These are phyloP conservation scores for Gossypium schwendimanii DNA, from an alignment of 441 rosid species.

Conservation along the genomic window DNA sequence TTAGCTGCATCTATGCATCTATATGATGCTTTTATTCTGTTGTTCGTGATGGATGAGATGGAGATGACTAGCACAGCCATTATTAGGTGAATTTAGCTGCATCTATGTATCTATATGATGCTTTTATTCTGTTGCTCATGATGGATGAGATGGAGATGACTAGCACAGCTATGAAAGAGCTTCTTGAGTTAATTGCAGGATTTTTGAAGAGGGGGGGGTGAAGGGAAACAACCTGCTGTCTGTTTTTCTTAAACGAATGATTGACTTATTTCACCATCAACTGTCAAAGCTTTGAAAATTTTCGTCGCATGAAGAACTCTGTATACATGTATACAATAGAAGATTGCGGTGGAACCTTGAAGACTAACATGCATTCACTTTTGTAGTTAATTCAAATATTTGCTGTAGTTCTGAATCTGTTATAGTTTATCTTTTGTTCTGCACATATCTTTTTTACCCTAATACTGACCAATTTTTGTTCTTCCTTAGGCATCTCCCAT, in stretches of 20 bases:
- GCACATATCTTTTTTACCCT: background rate
- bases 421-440: background rate
- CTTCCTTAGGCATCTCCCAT: conserved; percentile 77
- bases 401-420: background rate
- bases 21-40: background rate
- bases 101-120: background rate
- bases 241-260: background rate
- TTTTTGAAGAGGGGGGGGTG: background rate
- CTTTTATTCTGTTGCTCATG: background rate
- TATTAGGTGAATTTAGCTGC: background rate
- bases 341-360: background rate
- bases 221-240: background rate
- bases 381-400: background rate
- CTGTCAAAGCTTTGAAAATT: background rate
- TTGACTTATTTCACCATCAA: background rate
- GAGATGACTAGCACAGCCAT: background rate
- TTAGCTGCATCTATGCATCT: background rate
- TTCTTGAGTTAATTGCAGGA: background rate
- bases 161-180: background rate
- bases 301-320: background rate
- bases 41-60: background rate
- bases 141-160: background rate
- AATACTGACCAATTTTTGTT: background rate
- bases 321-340: background rate
- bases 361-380: background rate